A percentile compares a stretch with the other conserved stretches of the same genome.
Evolutionary conservation across 768 basidiomycete genomes (phyloP).

Genomic region (Tephrocybe sp.): DNA sequence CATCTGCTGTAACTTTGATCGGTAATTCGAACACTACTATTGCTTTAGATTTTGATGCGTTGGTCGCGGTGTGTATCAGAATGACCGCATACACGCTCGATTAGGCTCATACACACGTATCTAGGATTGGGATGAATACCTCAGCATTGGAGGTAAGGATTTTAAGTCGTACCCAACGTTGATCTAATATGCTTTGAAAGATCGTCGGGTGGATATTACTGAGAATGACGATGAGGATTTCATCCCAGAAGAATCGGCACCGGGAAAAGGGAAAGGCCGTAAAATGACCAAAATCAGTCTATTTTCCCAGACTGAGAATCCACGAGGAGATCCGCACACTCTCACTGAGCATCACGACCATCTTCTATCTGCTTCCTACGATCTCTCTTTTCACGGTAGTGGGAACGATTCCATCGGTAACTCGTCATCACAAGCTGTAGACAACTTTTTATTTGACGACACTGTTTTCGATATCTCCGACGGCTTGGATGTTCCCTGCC

Average conservation of each 20-base stretch:
- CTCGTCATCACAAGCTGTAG: constrained; percentile 57
- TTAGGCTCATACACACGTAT: neutral
- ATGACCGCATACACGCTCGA: neutral
- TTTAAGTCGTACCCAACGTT: neutral
- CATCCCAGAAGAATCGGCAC: constrained; percentile 29
- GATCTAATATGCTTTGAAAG: constrained; percentile 1
- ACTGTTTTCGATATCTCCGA: constrained; percentile 51
- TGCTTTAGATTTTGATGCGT: constrained; percentile 60
- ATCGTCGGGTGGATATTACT: constrained; percentile 11
- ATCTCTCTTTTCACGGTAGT: constrained; percentile 50
- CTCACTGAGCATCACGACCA: constrained; percentile 72
- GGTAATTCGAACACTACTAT: constrained; percentile 48
- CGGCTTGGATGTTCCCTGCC: constrained; percentile 51
- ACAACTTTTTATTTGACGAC: constrained; percentile 46
- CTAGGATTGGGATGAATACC: constrained; percentile 64
- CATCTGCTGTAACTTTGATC: constrained; percentile 49
- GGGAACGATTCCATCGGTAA: constrained; percentile 27
- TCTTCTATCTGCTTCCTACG: constrained; percentile 64
- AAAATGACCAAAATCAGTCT: constrained; percentile 20
- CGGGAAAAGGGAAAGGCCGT: constrained; percentile 17
- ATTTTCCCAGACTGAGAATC: constrained; percentile 33
- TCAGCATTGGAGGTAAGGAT: constrained; percentile 43
- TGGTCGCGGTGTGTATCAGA: constrained; percentile 49
- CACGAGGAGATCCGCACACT: constrained; percentile 55
- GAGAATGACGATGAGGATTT: constrained; percentile 50